A percentile compares a stretch with the other conserved stretches of the same genome.
Evolutionary conservation across 768 basidiomycete species (phyloP).

Genomic region (Atractiella rhizophila): DNA sequence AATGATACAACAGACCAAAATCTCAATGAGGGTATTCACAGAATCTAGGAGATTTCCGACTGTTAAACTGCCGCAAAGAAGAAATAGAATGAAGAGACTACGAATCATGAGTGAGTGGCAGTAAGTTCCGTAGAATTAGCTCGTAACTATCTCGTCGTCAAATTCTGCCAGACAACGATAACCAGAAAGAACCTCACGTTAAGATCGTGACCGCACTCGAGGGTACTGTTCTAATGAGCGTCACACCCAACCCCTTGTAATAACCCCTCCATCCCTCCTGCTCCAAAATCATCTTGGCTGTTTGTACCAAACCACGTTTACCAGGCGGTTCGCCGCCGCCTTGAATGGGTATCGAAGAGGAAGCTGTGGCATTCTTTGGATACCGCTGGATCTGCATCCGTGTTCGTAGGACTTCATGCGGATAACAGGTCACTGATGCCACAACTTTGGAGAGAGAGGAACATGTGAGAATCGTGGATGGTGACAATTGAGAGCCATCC

Average conservation of each 20-base stretch:
- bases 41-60: no score
- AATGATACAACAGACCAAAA: no score
- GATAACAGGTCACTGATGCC: constrained; percentile 83
- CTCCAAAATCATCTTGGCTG: constrained; percentile 40
- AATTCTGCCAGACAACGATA: no score
- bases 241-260: constrained; percentile 82
- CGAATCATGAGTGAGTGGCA: no score
- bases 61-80: no score
- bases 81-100: no score
- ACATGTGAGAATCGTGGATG: constrained; percentile 50
- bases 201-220: constrained; percentile 89
- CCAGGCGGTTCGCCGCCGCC: not conserved
- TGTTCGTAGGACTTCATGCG: constrained; percentile 97
- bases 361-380: not conserved
- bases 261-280: constrained; percentile 74
- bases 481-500: constrained; percentile 25
- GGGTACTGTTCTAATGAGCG: constrained; percentile 79
- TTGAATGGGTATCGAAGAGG: not conserved
- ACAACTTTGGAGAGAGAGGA: constrained; percentile 89
- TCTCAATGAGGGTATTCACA: no score
- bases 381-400: constrained; percentile 47
- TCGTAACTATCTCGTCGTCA: no score
- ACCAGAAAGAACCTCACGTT: no score
- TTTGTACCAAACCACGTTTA: constrained; percentile 31
- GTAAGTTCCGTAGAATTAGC: no score